Base-by-base conservation (phyloP, 1,284 basidiomycete species). In the Somion occarium region DNA sequence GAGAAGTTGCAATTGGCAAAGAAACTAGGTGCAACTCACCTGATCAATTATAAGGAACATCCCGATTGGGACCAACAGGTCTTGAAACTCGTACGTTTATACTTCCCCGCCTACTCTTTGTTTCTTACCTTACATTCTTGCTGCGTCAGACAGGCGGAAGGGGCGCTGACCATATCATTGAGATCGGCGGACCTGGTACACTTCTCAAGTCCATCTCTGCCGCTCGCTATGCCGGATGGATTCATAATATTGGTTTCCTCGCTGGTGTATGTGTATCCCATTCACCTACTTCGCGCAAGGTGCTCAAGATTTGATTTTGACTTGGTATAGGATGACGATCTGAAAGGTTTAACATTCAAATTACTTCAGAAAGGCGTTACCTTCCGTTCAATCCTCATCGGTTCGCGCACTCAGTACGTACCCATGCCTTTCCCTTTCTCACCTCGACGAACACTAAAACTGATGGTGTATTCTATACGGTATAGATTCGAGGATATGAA, bases 111-210 rank as follows among this genome's bases (percentile, higher is more conserved):
- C 24, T 20, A 39, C 3, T 23, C n/a, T 24, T 5, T 3, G 4
- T 19, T 23, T 3, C 15, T 39, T 12, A 12, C 4, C 37, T 48
- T n/a, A 43, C 22, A n/a, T 24, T 25, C n/a, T 27, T 13, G 5
- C 11, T 25, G 13, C 9, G 12, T 9, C 46, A 60, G 38, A 68
- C 64, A 50, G 53, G 56, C 46, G 77, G 60, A 59, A 67, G 38
- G 26, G 74, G 74, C 22, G 73, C 69, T 5, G 68, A 76, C 53
- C 66, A 70, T 56, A 60, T 76, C 44, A 54, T 76, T 56, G 73
- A 76, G 50, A 56, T 60, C 44, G 74, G 74, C 25, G 73, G 74
- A 1, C 49, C 66, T 0, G 70, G 68, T 1, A 75, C 73, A 19
- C 55, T 76, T 3, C 57, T 61, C 22, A 66, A 71, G 57, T 64